phyloP scores from a whole-genome alignment of 192 early-diverging fungal genomes.

The Mortierella hygrophila region DNA sequence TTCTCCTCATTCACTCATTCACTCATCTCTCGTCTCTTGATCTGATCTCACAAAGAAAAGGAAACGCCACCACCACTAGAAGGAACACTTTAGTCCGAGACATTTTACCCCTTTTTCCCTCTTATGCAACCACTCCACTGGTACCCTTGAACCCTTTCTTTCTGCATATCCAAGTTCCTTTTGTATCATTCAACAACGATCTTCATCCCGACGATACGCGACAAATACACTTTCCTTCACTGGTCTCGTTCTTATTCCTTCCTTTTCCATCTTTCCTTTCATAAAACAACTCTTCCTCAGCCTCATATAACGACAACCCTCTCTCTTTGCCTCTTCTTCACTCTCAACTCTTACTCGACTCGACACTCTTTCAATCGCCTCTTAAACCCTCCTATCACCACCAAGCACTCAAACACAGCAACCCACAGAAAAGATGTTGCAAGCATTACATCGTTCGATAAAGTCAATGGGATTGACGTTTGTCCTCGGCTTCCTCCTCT shows the following conservation, averaged over 20 bases:
- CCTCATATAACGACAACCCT: not conserved
- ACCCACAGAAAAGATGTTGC: not conserved
- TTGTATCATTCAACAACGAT: no score
- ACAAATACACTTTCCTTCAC: not conserved
- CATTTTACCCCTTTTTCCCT: not conserved
- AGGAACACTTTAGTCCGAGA: not conserved
- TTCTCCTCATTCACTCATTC: not conserved
- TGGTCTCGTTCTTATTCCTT: not conserved
- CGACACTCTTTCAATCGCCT: not conserved
- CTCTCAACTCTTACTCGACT: not conserved
- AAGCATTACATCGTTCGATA: constrained; percentile 11
- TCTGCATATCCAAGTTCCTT: not conserved
- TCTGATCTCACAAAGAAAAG: not conserved
- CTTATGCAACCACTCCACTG: no score
- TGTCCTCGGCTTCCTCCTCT: constrained; percentile 50
- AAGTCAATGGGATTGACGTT: constrained; percentile 48
- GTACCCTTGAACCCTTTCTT: not conserved
- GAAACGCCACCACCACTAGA: not conserved
- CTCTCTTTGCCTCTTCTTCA: not conserved
- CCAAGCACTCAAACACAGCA: not conserved
- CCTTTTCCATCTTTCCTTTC: not conserved
- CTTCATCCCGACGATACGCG: not conserved
- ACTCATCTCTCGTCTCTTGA: not conserved
- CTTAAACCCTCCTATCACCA: not conserved
- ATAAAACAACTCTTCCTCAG: not conserved